Evolutionary conservation across 1,284 basidiomycete genomes (phyloP), one percentile per base, ranked within the genome.

Genomic region (Cutaneotrichosporon spelunceum): DNA sequence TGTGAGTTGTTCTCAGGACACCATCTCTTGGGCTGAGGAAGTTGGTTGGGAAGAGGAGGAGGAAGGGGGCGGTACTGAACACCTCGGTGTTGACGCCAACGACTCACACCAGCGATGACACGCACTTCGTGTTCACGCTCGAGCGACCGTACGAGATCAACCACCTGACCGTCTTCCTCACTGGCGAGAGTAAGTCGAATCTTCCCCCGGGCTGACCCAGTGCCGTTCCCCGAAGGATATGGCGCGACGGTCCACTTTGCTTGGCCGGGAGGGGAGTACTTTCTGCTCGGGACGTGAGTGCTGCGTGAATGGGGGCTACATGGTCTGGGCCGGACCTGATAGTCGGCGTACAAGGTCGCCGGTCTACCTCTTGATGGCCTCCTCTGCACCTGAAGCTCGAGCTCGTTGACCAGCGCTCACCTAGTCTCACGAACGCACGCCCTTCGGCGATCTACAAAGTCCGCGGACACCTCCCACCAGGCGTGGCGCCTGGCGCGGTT

Each of bases 391-490:
- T n/a, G n/a, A 33, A 33, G 16, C 54, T 30, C 23, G 14, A 2
- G 30, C 36, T 30, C 58, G 7, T 48, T n/a, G 23, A 3, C n/a
- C n/a, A n/a, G n/a, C n/a, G n/a, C 26, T 57, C 52, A 26, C 34
- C 7, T 67, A 93, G 91, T 82, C 82, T 96, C 39, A 92, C 91
- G 2, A 93, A 93, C 74, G 87, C 89, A 23, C 94, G 94, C 73
- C 92, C 92, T 0, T 93, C 91, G 1, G 88, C 91, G 1, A 93
- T 96, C 70, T 95, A 93, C 81, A 88, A 91, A 19, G 83, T 95
- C 19, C 85, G 88, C 10, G 87, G 73, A 84, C 55, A 86, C 83
- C 52, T 76, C 27, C 72, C 76, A 1, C n/a, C 74, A 6, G 61
- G 65, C 19, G 55, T 62, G 2, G 53, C 63, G 2, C 62, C 67